These are phyloP conservation scores for Fomitopsis schrenkii DNA, from an alignment of 1,284 basidiomycete genomes.

Conservation along the genomic window DNA sequence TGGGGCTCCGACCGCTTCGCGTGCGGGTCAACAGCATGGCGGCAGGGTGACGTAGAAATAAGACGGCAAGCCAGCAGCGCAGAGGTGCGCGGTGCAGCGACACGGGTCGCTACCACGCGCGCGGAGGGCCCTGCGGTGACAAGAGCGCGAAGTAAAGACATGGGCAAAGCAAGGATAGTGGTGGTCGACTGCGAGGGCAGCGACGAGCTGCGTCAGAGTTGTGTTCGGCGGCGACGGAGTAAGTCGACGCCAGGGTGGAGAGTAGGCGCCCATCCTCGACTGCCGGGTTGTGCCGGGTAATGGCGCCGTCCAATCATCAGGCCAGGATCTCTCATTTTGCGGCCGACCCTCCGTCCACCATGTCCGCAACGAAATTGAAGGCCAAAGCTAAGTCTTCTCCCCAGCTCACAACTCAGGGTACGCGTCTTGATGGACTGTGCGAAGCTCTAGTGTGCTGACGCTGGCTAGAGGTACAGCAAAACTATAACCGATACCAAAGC, in stretches of 20 bases:
- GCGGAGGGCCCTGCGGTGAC: constrained; percentile 19
- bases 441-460: constrained; percentile 18
- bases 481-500: constrained; percentile 70
- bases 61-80: constrained; percentile 44
- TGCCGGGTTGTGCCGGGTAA: constrained; percentile 26
- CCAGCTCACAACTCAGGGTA: constrained; percentile 65
- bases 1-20: constrained; percentile 6
- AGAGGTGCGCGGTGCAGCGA: constrained; percentile 27
- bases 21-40: constrained; percentile 12
- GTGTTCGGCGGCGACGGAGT: constrained; percentile 21
- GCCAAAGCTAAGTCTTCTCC: constrained; percentile 41
- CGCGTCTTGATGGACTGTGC: constrained; percentile 17
- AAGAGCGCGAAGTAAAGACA: constrained; percentile 41
- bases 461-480: constrained; percentile 77
- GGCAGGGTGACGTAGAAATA: constrained; percentile 30
- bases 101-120: constrained; percentile 26
- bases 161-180: constrained; percentile 16
- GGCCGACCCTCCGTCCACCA: constrained; percentile 18
- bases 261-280: constrained; percentile 29
- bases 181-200: constrained; percentile 16
- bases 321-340: constrained; percentile 26
- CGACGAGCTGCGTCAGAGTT: constrained; percentile 16
- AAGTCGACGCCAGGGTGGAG: constrained; percentile 18
- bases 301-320: constrained; percentile 47
- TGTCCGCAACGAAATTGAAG: constrained; percentile 50